A percentile compares a stretch with the other conserved stretches of the same genome.
Conservation (phyloP, 164 flowering plant genomes). For the Cinnamomum chago region DNA sequence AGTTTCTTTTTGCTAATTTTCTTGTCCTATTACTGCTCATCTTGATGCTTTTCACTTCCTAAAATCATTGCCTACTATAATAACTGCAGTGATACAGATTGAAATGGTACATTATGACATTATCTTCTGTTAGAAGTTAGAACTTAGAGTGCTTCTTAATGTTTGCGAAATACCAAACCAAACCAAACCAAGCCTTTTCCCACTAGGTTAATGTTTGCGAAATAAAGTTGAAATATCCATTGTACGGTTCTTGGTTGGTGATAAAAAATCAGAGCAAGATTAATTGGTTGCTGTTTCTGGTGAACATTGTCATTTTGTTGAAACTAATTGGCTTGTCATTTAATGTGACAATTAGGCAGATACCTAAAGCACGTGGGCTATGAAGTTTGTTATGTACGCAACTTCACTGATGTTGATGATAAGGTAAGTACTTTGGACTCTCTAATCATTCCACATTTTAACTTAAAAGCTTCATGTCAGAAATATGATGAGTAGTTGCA, state of each 20-base stretch:
- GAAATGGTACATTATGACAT: no score
- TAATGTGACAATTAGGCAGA: constrained; percentile 55
- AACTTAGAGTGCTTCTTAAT: no score
- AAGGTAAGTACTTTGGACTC: constrained; percentile 46
- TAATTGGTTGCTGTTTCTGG: not conserved
- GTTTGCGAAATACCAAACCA: not conserved
- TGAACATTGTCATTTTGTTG: not conserved
- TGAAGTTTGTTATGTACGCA: constrained; percentile 83
- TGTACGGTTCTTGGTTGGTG: no score
- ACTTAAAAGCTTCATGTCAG: no score
- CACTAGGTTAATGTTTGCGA: not conserved
- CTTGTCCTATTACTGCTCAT: no score
- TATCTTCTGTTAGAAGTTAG: not conserved
- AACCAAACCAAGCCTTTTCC: no score
- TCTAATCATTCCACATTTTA: not conserved
- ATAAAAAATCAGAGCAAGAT: not conserved
- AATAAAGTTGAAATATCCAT: not conserved
- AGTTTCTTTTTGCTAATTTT: no score
- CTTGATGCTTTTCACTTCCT: no score
- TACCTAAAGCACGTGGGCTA: constrained; percentile 69
- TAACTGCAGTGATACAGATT: no score
- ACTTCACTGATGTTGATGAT: constrained; percentile 96
- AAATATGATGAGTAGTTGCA: no score
- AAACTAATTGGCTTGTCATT: constrained; percentile 6
- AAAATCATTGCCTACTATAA: no score